Conservation (phyloP, 257 asterid genomes). For the Marsdenia floribunda region DNA sequence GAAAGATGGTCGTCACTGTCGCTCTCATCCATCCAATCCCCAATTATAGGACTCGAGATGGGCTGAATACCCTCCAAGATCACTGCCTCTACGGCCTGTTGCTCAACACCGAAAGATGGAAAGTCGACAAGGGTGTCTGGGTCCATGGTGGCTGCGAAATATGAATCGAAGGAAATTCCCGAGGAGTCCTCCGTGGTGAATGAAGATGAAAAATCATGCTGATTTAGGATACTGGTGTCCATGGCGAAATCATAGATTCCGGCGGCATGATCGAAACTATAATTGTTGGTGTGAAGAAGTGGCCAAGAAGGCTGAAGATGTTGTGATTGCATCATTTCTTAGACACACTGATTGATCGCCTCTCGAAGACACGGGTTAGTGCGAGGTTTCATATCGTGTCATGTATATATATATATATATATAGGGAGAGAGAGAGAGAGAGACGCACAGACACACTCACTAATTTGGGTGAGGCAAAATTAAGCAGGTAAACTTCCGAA, state of each 20-base stretch:
- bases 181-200: slow-evolving; percentile 35
- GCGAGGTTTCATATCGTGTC: too few species aligned
- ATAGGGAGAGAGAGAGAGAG: neutral
- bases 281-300: slow-evolving; percentile 21
- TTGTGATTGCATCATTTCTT: slow-evolving; percentile 45
- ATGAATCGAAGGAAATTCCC: slow-evolving; percentile 40
- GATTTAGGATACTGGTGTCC: slow-evolving; percentile 20
- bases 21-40: slow-evolving; percentile 43
- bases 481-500: slow-evolving; percentile 4
- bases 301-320: slow-evolving; percentile 39
- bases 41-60: slow-evolving; percentile 16
- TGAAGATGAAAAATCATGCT: slow-evolving; percentile 31
- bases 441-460: neutral
- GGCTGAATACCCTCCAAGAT: slow-evolving; percentile 26
- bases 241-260: slow-evolving; percentile 23
- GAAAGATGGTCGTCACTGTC: slow-evolving; percentile 21
- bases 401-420: neutral
- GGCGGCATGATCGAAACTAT: slow-evolving; percentile 23
- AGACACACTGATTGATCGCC: slow-evolving; percentile 2
- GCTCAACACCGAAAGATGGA: slow-evolving; percentile 27
- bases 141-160: slow-evolving; percentile 29
- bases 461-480: neutral
- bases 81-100: slow-evolving; percentile 8
- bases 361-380: too few species aligned
- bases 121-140: slow-evolving; percentile 34